Base-by-base conservation (phyloP, 2,329 filamentous ascomycete species). In the Rachicladosporium sp. region DNA sequence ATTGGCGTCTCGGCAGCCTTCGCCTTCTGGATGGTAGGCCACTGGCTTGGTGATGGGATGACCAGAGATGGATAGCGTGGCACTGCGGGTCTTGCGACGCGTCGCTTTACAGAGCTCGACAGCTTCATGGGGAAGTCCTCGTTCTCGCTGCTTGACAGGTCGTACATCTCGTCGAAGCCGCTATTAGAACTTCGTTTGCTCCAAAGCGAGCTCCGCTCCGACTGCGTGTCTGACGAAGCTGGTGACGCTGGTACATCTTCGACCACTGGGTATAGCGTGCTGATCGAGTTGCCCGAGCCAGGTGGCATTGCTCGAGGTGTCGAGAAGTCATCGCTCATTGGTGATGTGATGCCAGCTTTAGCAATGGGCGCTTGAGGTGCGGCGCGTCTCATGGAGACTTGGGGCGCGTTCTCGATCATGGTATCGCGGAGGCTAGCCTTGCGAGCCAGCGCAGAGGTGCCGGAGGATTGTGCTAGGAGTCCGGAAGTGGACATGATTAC, bases 81-180 rank as follows among this genome's bases (percentile, higher is more conserved):
- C 41, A 47, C 53, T 31, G 47, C 45, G 29, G 45, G 43, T 41
- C 46, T 43, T 15, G 38, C 46, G 2, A 54, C 53, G 36, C 53
- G 52, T 46, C 64, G 60, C 59, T 68, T 70, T 45, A 69, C 65
- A 13, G 67, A 69, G 61, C 70, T 53, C 57, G 73, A 61, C 55
- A 69, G 57, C 62, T 70, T 55, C 57, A 71, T 54, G 53, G 66
- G 52, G 51, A 77, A 58, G 53, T 63, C 62, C 49, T 74, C 68
- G 6, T 74, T 70, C 50, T 93, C 86, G 40, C 86, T 77, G 49
- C 93, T 86, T 10, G 84, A 87, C 32, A 85, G 73, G 60, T 91
- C 83, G 60, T 94, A 94, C 36, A 94, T 66, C 52, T 93, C 85
- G 60, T 93, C 84, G 52, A 89, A 89, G 47, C 85, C 80, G 49